Evolutionary conservation across 1,284 basidiomycete species (phyloP), one percentile per base, ranked within the genome.

Genomic region (Ceratorhiza oryzae-sativae): DNA sequence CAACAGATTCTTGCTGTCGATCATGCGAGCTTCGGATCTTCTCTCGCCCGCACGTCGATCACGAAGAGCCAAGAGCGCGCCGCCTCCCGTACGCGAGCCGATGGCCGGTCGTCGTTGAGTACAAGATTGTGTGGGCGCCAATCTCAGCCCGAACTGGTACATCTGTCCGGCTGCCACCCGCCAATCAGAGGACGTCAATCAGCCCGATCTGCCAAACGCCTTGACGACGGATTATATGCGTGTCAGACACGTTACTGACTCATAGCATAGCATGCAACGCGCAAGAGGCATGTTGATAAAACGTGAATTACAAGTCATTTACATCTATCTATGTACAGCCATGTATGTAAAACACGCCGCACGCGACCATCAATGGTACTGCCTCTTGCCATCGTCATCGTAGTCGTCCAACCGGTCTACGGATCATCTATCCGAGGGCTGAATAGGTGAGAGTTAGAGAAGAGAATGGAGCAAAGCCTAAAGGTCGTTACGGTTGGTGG

Each of bases 251-350:
- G 48, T 49, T 25, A 18, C n/a, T 18, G 42, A 45, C 4, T 23
- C 48, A 8, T 23, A 9, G 27, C 18, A 25, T 18, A 15, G n/a
- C 15, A 13, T 3, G 15, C 20, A 49, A 49, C 48, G 48, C 48
- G 20, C 25, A 23, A 6, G 15, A 49, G 4, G 5, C 48, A 25
- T 49, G 48, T 6, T 49, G 2, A 23, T 42, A 41, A 25, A 60
- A 60, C 48, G 48, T 49, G 48, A 62, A 46, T 46, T 46, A 49
- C 42, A 48, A 32, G 41, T 32, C 42, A 18, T 46, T 48, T 49
- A 49, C 48, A 49, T 27, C 5, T 49, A 4, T 49, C 9, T 53
- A 53, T 53, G 53, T 56, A 56, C 53, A 56, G 53, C 53, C 53
- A 32, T 53, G 51, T 23, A 32, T 53, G 51, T 23, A 53, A 25